Evolutionary conservation across 78 protist species (phyloP), one percentile per base, ranked within the genome.

Genomic region (Chrysochromulina parva): DNA sequence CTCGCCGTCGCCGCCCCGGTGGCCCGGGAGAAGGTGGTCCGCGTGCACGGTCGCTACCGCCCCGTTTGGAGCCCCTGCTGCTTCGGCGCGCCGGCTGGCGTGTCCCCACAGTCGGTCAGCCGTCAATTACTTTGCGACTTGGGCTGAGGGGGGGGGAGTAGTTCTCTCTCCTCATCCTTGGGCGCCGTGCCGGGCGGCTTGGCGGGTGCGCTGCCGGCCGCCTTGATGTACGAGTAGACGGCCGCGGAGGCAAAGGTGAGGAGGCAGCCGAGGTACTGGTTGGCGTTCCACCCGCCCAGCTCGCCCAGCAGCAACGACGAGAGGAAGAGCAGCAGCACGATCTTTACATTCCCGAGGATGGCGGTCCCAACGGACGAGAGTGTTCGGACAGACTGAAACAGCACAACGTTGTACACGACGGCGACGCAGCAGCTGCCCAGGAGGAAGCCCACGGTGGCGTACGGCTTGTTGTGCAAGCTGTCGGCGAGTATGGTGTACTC

Each of bases 351-450:
- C 24, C 78, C 78, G 14, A 69, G 78, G 78, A 69, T 69, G 78
- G 78, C 78, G 13, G 78, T 69, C n/a, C 78, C 78, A 16, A 69
- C 78, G 26, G 78, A 69, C 78, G 78, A 69, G 48, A 69, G 78
- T 9, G 78, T 69, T 2, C 50, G n/a, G 53, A 69, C 50, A 13
- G 78, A 69, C 50, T 69, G 78, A 50, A 69, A 69, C 26, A 69
- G 78, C 24, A 69, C 78, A 13, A 69, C 78, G 48, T 69, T 69
- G 78, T 69, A 69, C 50, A 69, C 50, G 48, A 69, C 78, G 13
- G 78, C 78, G 13, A 69, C 78, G 19, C 38, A 28, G 50, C 78
- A 69, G 78, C 78, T 69, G 82, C 82, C 82, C 28, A 74, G 55
- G 38, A 74, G 24, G 82, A 74, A 74, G 82, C 82, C 82, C 7